Conservation (phyloP, 257 asterid genomes). For the Thymus quinquecostatus region DNA sequence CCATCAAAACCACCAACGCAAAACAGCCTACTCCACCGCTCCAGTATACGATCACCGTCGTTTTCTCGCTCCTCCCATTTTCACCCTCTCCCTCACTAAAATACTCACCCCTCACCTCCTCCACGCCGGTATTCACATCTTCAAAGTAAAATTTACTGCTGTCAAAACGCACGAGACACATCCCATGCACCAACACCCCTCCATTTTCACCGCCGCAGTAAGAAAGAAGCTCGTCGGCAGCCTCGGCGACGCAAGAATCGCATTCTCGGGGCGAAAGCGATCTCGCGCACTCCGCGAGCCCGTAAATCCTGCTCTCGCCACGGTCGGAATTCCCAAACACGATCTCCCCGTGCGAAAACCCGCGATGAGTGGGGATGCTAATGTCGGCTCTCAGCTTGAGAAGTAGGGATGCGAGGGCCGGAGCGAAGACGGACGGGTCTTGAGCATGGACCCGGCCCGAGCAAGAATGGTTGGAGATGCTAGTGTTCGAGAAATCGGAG, state of each 20-base stretch:
- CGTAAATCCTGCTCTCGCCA: constrained; percentile 9
- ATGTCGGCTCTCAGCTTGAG: constrained; percentile 27
- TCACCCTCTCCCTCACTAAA: constrained; percentile 27
- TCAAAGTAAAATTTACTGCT: constrained; percentile 17
- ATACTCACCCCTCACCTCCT: neutral
- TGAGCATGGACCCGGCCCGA: neutral
- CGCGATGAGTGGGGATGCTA: constrained; percentile 16
- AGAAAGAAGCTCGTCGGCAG: constrained; percentile 9
- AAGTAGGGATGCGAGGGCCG: constrained; percentile 24
- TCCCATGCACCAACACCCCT: constrained; percentile 18
- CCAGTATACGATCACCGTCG: constrained; percentile 25
- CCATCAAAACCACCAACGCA: constrained; percentile 22
- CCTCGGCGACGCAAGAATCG: constrained; percentile 16
- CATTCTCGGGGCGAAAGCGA: constrained; percentile 25
- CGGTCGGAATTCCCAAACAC: neutral
- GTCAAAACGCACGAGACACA: constrained; percentile 30
- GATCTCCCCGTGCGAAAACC: constrained; percentile 28
- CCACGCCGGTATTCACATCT: neutral
- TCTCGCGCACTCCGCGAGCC: constrained; percentile 32
- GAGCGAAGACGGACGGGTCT: constrained; percentile 2
- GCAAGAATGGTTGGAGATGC: constrained; percentile 29
- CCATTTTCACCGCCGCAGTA: constrained; percentile 28
- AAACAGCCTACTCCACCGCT: constrained; percentile 30
- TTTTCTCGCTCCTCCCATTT: constrained; percentile 1
- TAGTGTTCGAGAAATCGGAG: neutral